Evolutionary conservation across 2,329 filamentous ascomycete genomes (phyloP), one percentile per base, ranked within the genome.

Genomic region (Clarireedia paspali): DNA sequence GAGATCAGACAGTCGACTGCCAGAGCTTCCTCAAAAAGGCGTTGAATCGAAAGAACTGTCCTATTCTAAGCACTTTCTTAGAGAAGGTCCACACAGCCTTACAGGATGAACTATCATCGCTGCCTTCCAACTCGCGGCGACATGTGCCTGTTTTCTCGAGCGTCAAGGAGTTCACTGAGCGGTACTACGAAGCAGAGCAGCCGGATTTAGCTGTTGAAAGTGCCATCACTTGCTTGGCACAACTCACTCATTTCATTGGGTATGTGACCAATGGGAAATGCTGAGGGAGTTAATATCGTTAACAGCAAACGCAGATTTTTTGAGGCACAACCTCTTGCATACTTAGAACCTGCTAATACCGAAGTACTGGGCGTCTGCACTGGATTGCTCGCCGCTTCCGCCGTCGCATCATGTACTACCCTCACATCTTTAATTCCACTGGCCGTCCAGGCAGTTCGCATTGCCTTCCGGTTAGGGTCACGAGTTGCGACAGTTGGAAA

Each of bases 211-310:
- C 81, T 46, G 69, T 87, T 39, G 84, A 87, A 66, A 84, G 82
- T 61, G 81, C 79, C 23, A 72, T 88, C 62, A 74, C 87, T 42
- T 84, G 82, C 56, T 76, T 85, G 60, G 75, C 82, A 53, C 84
- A 88, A 68, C 70, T 88, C 53, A 80, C 79, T 48, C 83, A 87
- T 67, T 87, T 84, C 70, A 84, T 88, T 61, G 82, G 85, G 77
- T 85, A 74, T 63, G 79, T 73, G n/a, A 20, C 6, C 20, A 5
- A 4, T 45, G 6, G 26, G n/a, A 34, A 45, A 14, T 9, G 10
- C 5, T 1, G 20, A 30, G 5, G 1, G 2, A 5, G 10, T 27
- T 6, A 10, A 46, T 20, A 4, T 20, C 40, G 20, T 30, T 55
- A 26, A 57, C 20, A 5, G 44, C 10, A 30, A 26, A 24, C 20